Evolutionary conservation across 2,329 filamentous ascomycete genomes (phyloP).

Genomic region (Davidsoniella eucalypti): DNA sequence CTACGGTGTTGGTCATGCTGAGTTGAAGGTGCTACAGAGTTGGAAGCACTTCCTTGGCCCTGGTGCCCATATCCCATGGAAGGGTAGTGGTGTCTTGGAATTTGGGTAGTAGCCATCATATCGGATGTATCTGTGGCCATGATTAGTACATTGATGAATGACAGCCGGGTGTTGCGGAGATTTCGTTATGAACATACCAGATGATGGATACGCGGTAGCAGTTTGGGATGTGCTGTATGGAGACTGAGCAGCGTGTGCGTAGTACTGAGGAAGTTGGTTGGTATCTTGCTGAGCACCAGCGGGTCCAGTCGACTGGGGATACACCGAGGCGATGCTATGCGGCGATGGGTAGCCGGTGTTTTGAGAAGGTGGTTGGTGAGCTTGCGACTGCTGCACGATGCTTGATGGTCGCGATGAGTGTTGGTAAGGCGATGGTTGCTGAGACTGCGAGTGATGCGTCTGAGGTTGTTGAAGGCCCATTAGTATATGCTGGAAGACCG

Average conservation of each 20-base stretch:
- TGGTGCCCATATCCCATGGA: slow-evolving; percentile 78
- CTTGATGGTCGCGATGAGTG: slow-evolving; percentile 49
- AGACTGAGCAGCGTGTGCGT: slow-evolving; percentile 54
- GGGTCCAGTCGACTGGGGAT: slow-evolving; percentile 46
- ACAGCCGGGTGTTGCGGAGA: background rate
- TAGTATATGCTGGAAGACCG: slow-evolving; percentile 25
- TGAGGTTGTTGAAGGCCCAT: slow-evolving; percentile 30
- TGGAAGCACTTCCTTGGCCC: slow-evolving; percentile 86
- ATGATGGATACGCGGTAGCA: slow-evolving; percentile 70
- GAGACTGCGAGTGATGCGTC: slow-evolving; percentile 42
- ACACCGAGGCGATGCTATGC: slow-evolving; percentile 38
- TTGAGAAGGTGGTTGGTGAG: slow-evolving; percentile 31
- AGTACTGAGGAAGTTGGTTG: slow-evolving; percentile 50
- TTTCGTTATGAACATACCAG: slow-evolving; percentile 38
- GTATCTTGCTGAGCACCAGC: slow-evolving; percentile 44
- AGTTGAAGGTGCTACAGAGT: slow-evolving; percentile 78
- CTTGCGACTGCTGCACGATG: slow-evolving; percentile 58
- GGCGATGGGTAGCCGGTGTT: slow-evolving; percentile 53
- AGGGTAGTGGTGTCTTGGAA: slow-evolving; percentile 69
- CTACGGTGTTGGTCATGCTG: slow-evolving; percentile 78
- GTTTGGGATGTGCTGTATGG: slow-evolving; percentile 64
- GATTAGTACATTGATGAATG: background rate
- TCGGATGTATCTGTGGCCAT: slow-evolving; percentile 36
- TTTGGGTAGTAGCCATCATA: slow-evolving; percentile 48
- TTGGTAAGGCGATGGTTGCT: slow-evolving; percentile 47